Percentiles rank a stretch among this genome's conserved stretches.
Conservation (phyloP, 2,329 filamentous ascomycete species). For the Fusarium buharicum region DNA sequence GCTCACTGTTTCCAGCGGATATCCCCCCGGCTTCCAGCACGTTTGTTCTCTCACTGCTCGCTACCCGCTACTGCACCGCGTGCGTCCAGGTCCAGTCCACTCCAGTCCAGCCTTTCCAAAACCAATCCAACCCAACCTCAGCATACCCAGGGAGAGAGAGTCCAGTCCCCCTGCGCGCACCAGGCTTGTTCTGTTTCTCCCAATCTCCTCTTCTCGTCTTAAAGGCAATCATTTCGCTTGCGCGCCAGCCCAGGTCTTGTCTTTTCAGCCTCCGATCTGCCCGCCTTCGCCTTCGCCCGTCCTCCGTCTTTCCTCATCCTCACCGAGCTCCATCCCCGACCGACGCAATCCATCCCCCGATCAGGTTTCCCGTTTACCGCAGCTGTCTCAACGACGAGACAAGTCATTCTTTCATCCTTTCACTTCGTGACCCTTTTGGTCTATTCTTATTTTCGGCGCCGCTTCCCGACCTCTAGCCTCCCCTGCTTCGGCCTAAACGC, state of each 20-base stretch:
- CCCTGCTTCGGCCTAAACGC: conserved; percentile 33
- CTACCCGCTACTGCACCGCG: conserved; percentile 10
- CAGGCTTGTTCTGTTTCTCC: conserved; percentile 37
- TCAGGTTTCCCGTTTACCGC: conserved; percentile 38
- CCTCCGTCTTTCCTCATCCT: conserved; percentile 43
- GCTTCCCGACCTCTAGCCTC: conserved; percentile 26
- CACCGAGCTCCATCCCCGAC: conserved; percentile 47
- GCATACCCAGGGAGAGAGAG: conserved; percentile 15
- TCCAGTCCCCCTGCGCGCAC: conserved; percentile 30
- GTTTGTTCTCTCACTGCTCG: conserved; percentile 13
- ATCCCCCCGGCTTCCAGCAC: conserved; percentile 33
- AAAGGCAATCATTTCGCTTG: conserved; percentile 65
- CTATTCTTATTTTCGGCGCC: conserved; percentile 27
- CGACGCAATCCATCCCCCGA: conserved; percentile 43
- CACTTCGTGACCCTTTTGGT: conserved; percentile 19
- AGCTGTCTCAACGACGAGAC: conserved; percentile 31
- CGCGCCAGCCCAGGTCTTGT: conserved; percentile 49
- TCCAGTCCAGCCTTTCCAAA: conserved; percentile 29
- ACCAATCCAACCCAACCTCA: background rate
- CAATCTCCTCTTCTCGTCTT: conserved; percentile 48
- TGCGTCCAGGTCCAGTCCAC: no score
- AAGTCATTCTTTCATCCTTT: conserved; percentile 30
- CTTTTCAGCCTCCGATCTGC: conserved; percentile 60
- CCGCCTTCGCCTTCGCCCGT: conserved; percentile 45
- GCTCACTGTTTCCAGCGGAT: conserved; percentile 39